phyloP scores from a whole-genome alignment of 1,284 basidiomycete species.

The Tilletia caries region DNA sequence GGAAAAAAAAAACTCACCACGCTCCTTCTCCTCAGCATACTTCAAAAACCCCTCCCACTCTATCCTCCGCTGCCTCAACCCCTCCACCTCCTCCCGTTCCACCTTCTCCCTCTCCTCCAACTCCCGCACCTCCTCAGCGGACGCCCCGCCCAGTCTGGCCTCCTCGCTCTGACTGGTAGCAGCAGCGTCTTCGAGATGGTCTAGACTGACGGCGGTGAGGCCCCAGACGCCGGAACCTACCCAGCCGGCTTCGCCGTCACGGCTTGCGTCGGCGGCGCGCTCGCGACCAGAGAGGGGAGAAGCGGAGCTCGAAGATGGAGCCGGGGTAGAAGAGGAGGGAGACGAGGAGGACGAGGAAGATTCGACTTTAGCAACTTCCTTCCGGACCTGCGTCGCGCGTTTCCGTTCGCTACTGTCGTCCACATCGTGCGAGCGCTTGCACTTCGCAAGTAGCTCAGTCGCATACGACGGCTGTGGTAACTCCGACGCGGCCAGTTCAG shows the following conservation, averaged over 20 bases:
- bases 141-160: slow-evolving; percentile 29
- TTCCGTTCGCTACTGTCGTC: slow-evolving; percentile 20
- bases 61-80: slow-evolving; percentile 44
- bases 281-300: background rate
- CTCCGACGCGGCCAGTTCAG: slow-evolving; percentile 25
- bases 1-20: slow-evolving; percentile 25
- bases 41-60: slow-evolving; percentile 53
- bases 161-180: slow-evolving; percentile 16
- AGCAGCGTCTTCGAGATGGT: slow-evolving; percentile 27
- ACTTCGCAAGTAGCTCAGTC: slow-evolving; percentile 48
- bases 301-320: background rate
- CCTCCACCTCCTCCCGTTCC: slow-evolving; percentile 19
- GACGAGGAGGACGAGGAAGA: slow-evolving; percentile 16
- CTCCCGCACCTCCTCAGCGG: slow-evolving; percentile 24
- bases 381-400: slow-evolving; percentile 12
- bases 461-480: slow-evolving; percentile 35
- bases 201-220: slow-evolving; percentile 38
- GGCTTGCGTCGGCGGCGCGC: slow-evolving; percentile 19
- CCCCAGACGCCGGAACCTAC: slow-evolving; percentile 52
- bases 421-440: slow-evolving; percentile 42
- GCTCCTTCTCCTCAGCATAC: slow-evolving; percentile 51
- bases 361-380: background rate
- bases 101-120: background rate
- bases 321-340: background rate
- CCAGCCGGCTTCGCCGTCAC: slow-evolving; percentile 49